Evolutionary conservation across 495 filamentous ascomycete species (phyloP).

Genomic region (Aspergillus heteromorphus): DNA sequence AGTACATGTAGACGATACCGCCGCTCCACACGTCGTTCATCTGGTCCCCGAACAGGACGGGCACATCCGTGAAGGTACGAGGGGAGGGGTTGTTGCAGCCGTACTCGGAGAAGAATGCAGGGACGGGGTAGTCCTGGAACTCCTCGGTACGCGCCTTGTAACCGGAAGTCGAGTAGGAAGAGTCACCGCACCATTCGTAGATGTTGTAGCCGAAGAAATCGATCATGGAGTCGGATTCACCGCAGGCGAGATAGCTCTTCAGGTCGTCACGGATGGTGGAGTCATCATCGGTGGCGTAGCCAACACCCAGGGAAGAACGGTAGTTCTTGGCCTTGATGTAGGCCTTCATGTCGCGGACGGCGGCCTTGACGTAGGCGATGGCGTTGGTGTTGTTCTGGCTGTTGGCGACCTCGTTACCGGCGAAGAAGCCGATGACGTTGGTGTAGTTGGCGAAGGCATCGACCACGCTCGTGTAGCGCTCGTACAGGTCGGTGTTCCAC

Average conservation of each 20-base stretch:
- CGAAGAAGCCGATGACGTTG: constrained; percentile 95
- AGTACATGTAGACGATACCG: constrained; percentile 98
- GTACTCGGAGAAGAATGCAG: constrained; percentile 97
- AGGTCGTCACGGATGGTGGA: constrained; percentile 69
- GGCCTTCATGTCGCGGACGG: constrained; percentile 89
- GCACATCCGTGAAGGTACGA: constrained; percentile 81
- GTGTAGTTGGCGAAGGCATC: constrained; percentile 75
- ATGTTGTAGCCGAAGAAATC: constrained; percentile 99
- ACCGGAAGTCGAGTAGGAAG: constrained; percentile 64
- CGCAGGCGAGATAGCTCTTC: constrained; percentile 91
- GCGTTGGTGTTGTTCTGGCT: constrained; percentile 74
- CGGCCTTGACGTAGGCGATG: constrained; percentile 93
- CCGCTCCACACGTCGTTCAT: constrained; percentile 89
- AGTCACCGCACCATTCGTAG: constrained; percentile 96
- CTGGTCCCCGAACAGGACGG: constrained; percentile 67
- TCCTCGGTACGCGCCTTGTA: constrained; percentile 76
- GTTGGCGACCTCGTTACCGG: constrained; percentile 95
- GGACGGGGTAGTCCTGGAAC: constrained; percentile 82
- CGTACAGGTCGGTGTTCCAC: constrained; percentile 76
- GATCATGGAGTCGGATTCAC: constrained; percentile 59
- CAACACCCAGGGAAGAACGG: constrained; percentile 67
- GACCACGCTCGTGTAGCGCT: constrained; percentile 79
- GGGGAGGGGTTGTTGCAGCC: constrained; percentile 79
- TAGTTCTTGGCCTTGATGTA: constrained; percentile 82
- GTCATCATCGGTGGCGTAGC: constrained; percentile 95